Evolutionary conservation across 208 protist genomes (phyloP), one percentile per base, ranked within the genome.

Genomic region (Crithidia bombi): DNA sequence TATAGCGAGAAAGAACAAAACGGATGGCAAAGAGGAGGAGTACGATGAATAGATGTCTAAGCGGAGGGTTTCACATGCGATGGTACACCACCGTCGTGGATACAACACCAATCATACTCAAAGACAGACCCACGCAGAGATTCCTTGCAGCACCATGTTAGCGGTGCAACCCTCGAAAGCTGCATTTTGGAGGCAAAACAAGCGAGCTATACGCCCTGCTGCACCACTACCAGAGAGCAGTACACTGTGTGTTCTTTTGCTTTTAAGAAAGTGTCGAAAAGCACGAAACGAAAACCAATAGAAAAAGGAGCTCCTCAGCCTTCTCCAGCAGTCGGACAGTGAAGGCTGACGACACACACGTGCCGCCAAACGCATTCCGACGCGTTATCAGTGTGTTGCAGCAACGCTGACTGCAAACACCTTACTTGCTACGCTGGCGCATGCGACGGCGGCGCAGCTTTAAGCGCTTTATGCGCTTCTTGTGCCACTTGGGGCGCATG

Each of bases 381-480:
- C 19, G 38, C 19, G 36, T 21, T 19, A 6, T 47, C 43, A n/a
- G 17, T 47, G n/a, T n/a, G 47, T 25, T 32, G 47, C 47, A 52
- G 47, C 47, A 32, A 32, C 47, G 25, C 47, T n/a, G 15, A 52
- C 47, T 52, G 47, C 47, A 32, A 5, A 15, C 47, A 58, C 30
- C 59, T 89, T 93, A 96, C 87, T 96, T 96, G 85, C 85, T 88
- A 78, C 91, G 88, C 73, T 96, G 91, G 69, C 91, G 87, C 87
- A 92, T 92, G 70, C 85, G 87, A 83, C 91, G 83, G 72, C 91
- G 87, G 61, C 85, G 77, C 39, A 74, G 85, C 89, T 96, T 96
- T 78, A 96, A 78, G 78, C 91, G 88, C 85, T 96, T 93, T 91
- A 96, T 88, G 79, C 91, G 85, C 87, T 96, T 96, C 89, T 96